Evolutionary conservation across 78 protist species (phyloP).

Genomic region (Dictyostelium discoideum): dicty_2.7 NC_007091.3:540501-541000

Average conservation of each 20-base stretch:
- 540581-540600: slow-evolving; percentile 34
- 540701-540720: background rate
- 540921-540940: background rate
- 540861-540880: background rate
- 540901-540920: background rate
- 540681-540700: too few species aligned
- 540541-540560: slow-evolving; percentile 62
- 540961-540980: background rate
- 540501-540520: slow-evolving; percentile 18
- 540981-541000: background rate
- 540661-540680: background rate
- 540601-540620: slow-evolving; percentile 17
- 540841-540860: background rate
- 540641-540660: background rate
- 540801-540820: background rate
- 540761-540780: too few species aligned
- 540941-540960: background rate
- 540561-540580: slow-evolving; percentile 4
- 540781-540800: too few species aligned
- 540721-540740: background rate
- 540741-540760: too few species aligned
- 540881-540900: background rate
- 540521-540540: background rate
- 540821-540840: background rate
- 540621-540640: background rate